A percentile compares a stretch with the other conserved stretches of the same genome.
These are phyloP conservation scores for Monosporascus sp. DNA, from an alignment of 2,329 filamentous ascomycete species.

Conservation along the genomic window DNA sequence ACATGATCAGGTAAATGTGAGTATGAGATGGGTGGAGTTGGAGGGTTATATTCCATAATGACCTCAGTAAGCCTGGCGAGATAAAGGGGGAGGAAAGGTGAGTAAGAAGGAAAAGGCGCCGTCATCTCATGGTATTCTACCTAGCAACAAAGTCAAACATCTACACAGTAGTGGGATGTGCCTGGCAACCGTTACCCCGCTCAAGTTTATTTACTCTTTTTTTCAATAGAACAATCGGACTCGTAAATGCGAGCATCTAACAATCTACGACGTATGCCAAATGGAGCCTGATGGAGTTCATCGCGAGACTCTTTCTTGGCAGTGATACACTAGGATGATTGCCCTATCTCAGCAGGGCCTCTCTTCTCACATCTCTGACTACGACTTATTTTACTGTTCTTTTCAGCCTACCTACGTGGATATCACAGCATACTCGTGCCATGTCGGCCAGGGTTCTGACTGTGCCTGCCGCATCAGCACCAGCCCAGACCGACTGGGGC, in stretches of 20 bases:
- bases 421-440: background rate
- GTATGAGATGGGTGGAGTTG: too few species aligned
- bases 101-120: too few species aligned
- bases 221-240: background rate
- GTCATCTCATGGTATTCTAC: too few species aligned
- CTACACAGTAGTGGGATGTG: too few species aligned
- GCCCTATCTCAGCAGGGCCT: background rate
- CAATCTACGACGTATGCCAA: background rate
- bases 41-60: too few species aligned
- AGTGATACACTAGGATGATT: background rate
- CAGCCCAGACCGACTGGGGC: background rate
- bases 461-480: background rate
- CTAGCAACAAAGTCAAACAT: too few species aligned
- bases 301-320: background rate
- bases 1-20: too few species aligned
- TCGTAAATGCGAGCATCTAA: background rate
- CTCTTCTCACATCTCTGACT: too few species aligned
- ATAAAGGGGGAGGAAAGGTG: too few species aligned
- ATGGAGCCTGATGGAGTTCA: background rate
- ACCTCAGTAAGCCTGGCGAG: too few species aligned
- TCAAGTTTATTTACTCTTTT: background rate
- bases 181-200: background rate
- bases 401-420: too few species aligned
- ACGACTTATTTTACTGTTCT: too few species aligned
- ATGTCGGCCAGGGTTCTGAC: background rate